A percentile compares a stretch with the other conserved stretches of the same genome.
Conservation (phyloP, 2,329 filamentous ascomycete species). For the Cordyceps pruinosa region DNA sequence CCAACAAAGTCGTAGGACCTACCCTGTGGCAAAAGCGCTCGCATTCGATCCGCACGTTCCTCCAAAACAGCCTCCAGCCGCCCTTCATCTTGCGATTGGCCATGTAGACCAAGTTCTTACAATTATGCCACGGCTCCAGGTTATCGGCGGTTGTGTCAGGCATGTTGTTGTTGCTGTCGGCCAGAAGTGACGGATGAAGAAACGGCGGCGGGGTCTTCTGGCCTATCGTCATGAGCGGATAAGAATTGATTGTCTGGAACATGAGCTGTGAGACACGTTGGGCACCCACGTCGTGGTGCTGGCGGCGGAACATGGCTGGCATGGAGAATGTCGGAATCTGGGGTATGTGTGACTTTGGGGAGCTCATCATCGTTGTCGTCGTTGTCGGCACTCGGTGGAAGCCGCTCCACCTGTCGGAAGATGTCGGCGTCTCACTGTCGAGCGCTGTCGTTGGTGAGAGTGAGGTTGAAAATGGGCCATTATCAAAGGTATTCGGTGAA, state of each 20-base stretch:
- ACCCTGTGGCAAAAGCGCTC: conserved; percentile 1
- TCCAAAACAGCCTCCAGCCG: conserved; percentile 9
- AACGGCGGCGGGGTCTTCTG: conserved; percentile 7
- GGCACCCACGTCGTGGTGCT: not conserved
- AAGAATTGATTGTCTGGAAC: conserved; percentile 8
- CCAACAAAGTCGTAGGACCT: too few species aligned
- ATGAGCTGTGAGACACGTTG: conserved; percentile 5
- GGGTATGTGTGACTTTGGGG: not conserved
- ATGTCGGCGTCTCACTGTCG: not conserved
- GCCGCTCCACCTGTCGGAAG: not conserved
- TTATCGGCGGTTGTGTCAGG: too few species aligned
- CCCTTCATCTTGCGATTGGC: conserved; percentile 1
- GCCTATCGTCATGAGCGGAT: conserved; percentile 10
- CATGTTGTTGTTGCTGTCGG: not conserved
- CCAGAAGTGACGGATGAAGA: not conserved
- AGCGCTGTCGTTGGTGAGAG: not conserved
- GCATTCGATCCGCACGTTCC: conserved; percentile 7
- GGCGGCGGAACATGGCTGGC: not conserved
- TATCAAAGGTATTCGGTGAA: not conserved
- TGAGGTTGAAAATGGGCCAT: not conserved
- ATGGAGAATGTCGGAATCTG: not conserved
- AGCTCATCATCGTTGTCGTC: too few species aligned
- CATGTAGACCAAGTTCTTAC: conserved; percentile 11
- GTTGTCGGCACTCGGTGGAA: not conserved
- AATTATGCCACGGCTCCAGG: conserved; percentile 8